Evolutionary conservation across 2,329 filamentous ascomycete species (phyloP).

Genomic region (Calonectria pseudoreteaudii): DNA sequence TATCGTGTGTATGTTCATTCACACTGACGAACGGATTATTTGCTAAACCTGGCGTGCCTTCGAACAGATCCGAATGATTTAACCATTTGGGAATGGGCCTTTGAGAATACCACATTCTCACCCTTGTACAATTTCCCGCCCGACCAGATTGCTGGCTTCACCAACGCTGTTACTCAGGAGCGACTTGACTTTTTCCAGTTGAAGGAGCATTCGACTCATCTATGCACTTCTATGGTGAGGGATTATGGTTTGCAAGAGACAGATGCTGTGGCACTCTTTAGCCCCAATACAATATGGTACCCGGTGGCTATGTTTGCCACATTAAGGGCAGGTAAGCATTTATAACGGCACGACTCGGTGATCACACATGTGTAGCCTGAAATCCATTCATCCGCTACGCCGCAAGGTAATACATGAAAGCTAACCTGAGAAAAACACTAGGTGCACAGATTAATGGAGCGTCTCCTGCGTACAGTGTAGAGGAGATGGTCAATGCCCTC

Average conservation of each 20-base stretch:
- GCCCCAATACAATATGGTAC: slow-evolving; percentile 21
- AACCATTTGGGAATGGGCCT: slow-evolving; percentile 25
- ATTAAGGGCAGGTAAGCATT: slow-evolving; percentile 14
- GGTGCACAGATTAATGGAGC: slow-evolving; percentile 8
- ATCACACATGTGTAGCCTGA: background rate
- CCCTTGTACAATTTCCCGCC: slow-evolving; percentile 5
- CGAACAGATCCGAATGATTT: slow-evolving; percentile 7
- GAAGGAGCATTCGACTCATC: slow-evolving; percentile 14
- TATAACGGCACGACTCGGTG: background rate
- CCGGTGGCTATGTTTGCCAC: slow-evolving; percentile 22
- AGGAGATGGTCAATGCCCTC: slow-evolving; percentile 19
- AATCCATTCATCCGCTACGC: no score
- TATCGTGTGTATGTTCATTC: background rate
- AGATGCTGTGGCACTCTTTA: slow-evolving; percentile 13
- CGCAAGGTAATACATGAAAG: background rate
- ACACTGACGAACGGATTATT: background rate
- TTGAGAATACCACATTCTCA: slow-evolving; percentile 15
- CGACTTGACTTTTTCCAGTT: slow-evolving; percentile 17
- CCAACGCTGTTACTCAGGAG: slow-evolving; percentile 12
- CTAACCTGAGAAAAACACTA: background rate
- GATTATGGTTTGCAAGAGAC: background rate
- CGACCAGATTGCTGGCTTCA: slow-evolving; percentile 9
- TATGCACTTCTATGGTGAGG: slow-evolving; percentile 10
- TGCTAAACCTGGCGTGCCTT: background rate
- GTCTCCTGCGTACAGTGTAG: slow-evolving; percentile 23